Base-by-base conservation (phyloP, 1,284 basidiomycete genomes). In the Ceratobasidium theobromae region DNA sequence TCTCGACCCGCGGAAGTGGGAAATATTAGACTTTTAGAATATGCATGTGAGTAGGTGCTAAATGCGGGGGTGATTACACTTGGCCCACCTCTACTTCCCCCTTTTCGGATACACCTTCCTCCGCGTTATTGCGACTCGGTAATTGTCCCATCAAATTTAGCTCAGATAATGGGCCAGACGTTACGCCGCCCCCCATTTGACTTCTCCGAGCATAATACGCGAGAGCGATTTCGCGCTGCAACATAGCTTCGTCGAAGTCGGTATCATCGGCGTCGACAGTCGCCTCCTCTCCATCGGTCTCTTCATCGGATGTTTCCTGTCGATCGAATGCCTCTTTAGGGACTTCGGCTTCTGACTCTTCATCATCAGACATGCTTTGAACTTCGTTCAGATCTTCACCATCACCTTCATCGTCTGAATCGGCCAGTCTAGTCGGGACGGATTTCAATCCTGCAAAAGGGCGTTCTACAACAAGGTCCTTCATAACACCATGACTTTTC, bases 171-270 rank as follows among this genome's bases (percentile, higher is more conserved):
- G 57, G 57, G 16, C 57, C 57, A 38, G 57, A 60, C 16, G 43
- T 40, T 30, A 82, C 80, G 52, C 81, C 81, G 33, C 80, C 76
- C 0, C 84, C 83, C 51, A 90, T 79, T 12, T 77, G 78, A 18
- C 75, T 76, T 55, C 87, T 82, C 72, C 85, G 86, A 69, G 80
- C 77, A 72, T 87, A 80, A 72, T 91, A 90, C 67, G 84, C 84
- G 40, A 89, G 72, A n/a, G 86, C 85, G 68, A 90, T 80, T 73
- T 89, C 88, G 30, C 88, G 84, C 69, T 89, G 87, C 71, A 87
- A 84, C 53, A 78, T 81, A 25, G 83, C 86, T 62, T 77, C 80
- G 70, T 89, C 84, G 41, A 85, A 75, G 69, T 87, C 85, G 21
- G 69, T 69, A 12, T 65, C 69, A 18, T 67, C 55, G 28, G 65